Evolutionary conservation across 2,329 filamentous ascomycete genomes (phyloP).

Genomic region (Calonectria multiphialidica): DNA sequence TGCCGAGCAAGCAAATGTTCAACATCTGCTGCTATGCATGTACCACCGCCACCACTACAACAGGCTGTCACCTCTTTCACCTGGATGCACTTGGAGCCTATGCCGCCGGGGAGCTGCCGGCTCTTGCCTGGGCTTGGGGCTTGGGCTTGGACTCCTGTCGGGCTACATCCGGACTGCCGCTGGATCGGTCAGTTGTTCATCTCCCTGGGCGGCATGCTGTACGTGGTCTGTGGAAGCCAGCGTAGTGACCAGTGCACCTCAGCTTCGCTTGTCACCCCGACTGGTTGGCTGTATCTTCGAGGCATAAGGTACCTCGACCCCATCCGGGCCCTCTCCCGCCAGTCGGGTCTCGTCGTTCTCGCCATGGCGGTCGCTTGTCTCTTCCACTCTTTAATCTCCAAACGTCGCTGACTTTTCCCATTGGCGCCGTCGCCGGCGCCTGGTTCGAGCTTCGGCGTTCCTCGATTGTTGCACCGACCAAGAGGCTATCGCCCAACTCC

Average conservation of each 20-base stretch:
- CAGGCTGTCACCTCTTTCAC: not conserved
- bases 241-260: constrained; percentile 9
- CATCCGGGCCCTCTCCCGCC: constrained; percentile 11
- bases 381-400: constrained; percentile 7
- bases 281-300: constrained; percentile 10
- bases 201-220: not conserved
- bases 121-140: constrained; percentile 9
- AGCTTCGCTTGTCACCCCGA: constrained; percentile 5
- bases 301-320: constrained; percentile 9
- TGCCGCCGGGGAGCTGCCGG: constrained; percentile 7
- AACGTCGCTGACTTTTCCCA: constrained; percentile 2
- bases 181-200: constrained; percentile 4
- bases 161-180: not conserved
- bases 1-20: not conserved
- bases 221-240: constrained; percentile 10
- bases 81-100: not conserved
- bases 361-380: constrained; percentile 19
- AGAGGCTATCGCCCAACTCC: not conserved
- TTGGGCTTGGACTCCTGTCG: constrained; percentile 13
- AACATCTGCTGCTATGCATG: not conserved
- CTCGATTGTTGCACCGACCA: not conserved
- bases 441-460: constrained; percentile 1
- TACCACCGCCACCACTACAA: not conserved
- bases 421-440: constrained; percentile 7
- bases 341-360: constrained; percentile 18